Evolutionary conservation across 2,329 filamentous ascomycete species (phyloP).

Genomic region (Penicillium occitanis): DNA sequence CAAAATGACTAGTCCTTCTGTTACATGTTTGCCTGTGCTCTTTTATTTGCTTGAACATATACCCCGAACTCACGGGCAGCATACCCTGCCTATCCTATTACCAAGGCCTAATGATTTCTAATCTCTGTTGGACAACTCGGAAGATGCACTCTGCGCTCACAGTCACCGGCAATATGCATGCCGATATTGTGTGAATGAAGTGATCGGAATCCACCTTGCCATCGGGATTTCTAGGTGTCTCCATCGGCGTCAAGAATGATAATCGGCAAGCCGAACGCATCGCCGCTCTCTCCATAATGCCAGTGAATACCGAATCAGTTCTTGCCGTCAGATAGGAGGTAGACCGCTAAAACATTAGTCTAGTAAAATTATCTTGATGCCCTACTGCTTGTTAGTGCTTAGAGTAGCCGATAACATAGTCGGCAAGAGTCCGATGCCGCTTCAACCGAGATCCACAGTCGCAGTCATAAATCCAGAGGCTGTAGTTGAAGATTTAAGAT

Average conservation of each 20-base stretch:
- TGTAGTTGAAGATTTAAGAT: not conserved
- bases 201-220: not conserved
- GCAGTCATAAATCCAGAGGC: not conserved
- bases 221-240: not conserved
- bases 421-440: not conserved
- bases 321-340: not conserved
- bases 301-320: not conserved
- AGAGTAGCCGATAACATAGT: not conserved
- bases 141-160: not conserved
- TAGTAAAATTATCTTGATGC: not conserved
- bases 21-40: not conserved
- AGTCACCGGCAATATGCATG: not conserved
- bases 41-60: not conserved
- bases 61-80: not conserved
- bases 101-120: not conserved
- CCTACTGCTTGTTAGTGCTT: not conserved
- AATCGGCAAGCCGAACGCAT: not conserved
- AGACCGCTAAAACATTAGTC: not conserved
- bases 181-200: not conserved
- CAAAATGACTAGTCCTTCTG: not conserved
- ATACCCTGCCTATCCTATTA: not conserved
- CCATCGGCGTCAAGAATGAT: not conserved
- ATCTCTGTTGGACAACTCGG: not conserved
- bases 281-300: not conserved
- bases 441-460: constrained; percentile 1